A percentile compares a stretch with the other conserved stretches of the same genome.
Conservation (phyloP, 2,329 filamentous ascomycete species). For the Hypoxylon sp. region DNA sequence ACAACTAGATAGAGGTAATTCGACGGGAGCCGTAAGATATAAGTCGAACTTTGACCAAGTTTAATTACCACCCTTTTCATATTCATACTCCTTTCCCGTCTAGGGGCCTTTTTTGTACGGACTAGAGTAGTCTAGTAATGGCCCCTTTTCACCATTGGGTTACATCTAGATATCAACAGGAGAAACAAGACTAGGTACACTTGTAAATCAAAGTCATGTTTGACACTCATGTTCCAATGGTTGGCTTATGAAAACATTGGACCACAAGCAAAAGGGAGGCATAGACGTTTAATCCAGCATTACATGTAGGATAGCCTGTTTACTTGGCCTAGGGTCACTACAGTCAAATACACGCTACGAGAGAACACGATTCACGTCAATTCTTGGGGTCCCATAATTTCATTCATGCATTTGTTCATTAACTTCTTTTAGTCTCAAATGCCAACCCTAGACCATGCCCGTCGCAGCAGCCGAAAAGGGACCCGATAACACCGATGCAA, state of each 20-base stretch:
- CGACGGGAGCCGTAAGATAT: not conserved
- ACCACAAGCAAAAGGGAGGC: no score
- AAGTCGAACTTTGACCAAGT: not conserved
- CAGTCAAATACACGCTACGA: not conserved
- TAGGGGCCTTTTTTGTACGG: no score
- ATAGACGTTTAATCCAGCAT: no score
- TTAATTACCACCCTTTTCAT: not conserved
- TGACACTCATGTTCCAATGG: not conserved
- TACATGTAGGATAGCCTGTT: no score
- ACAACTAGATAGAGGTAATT: not conserved
- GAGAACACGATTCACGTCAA: not conserved
- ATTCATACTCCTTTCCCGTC: not conserved
- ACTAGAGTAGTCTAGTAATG: no score
- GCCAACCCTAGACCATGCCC: conserved; percentile 54
- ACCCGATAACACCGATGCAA: conserved; percentile 71
- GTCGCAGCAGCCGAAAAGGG: conserved; percentile 57
- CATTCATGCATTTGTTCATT: conserved; percentile 56
- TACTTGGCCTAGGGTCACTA: no score
- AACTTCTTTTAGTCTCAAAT: conserved; percentile 54
- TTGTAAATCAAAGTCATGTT: no score
- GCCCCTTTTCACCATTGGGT: no score
- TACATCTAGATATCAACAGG: no score
- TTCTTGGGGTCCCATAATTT: conserved; percentile 45
- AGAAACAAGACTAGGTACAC: no score
- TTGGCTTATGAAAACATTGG: not conserved